A percentile compares a stretch with the other conserved stretches of the same genome.
These are phyloP conservation scores for Rubus idaeus DNA, from an alignment of 306 rosid species.

Conservation along the genomic window DNA sequence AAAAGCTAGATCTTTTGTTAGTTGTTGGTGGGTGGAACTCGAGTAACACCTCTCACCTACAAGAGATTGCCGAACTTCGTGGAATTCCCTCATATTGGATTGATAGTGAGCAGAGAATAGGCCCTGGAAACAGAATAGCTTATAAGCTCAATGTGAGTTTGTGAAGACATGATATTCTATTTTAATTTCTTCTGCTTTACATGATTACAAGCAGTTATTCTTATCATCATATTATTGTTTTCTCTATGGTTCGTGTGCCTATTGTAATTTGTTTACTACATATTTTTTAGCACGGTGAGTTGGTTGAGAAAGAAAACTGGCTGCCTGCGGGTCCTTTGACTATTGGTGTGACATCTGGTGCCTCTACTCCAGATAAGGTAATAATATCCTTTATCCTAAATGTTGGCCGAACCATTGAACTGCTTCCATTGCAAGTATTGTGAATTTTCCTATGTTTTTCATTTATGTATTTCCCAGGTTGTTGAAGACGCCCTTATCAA, in stretches of 20 bases:
- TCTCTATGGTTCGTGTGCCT: not conserved
- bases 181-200: conserved; percentile 8
- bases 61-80: conserved; percentile 92
- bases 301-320: conserved; percentile 89
- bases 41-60: conserved; percentile 93
- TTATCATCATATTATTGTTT: not conserved
- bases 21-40: conserved; percentile 99
- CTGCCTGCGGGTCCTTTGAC: conserved; percentile 82
- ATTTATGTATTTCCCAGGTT: conserved; percentile 42
- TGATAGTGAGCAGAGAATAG: conserved; percentile 88
- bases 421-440: not conserved
- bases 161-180: conserved; percentile 12
- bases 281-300: conserved; percentile 75
- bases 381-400: conserved; percentile 1
- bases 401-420: not conserved
- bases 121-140: conserved; percentile 92
- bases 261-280: not conserved
- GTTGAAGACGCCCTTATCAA: conserved; percentile 84
- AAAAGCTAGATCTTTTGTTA: conserved; percentile 72
- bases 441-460: not conserved
- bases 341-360: conserved; percentile 94
- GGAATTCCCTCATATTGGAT: conserved; percentile 98
- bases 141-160: conserved; percentile 68
- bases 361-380: conserved; percentile 99
- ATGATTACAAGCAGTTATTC: not conserved